A percentile compares a stretch with the other conserved stretches of the same genome.
Evolutionary conservation across 75 land plant genomes (phyloP).

Genomic region (Selaginella tamariscina): DNA sequence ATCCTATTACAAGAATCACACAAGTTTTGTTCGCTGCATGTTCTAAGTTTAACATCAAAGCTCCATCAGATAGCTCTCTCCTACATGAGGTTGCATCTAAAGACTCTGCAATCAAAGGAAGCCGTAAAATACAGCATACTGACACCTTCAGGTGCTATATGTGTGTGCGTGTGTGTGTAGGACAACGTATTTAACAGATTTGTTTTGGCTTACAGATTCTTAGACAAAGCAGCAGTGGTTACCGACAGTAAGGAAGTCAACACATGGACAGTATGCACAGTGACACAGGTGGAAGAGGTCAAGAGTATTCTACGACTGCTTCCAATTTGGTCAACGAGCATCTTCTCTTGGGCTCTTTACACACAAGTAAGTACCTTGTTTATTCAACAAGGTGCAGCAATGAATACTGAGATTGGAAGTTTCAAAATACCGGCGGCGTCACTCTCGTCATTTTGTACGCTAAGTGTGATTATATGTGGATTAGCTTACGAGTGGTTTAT

Average conservation of each 20-base stretch:
- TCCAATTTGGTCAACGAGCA: constrained; percentile 5
- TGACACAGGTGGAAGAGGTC: constrained; percentile 11
- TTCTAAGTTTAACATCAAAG: neutral
- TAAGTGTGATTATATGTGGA: neutral
- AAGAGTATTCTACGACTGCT: neutral
- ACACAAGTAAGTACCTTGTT: constrained; percentile 11
- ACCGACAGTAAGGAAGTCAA: neutral
- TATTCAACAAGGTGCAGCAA: constrained; percentile 4
- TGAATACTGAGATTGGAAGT: neutral
- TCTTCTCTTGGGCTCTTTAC: neutral
- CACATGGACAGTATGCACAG: constrained; percentile 1
- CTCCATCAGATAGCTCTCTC: neutral
- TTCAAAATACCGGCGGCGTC: constrained; percentile 3
- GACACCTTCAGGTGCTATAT: neutral
- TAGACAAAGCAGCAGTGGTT: constrained; percentile 5
- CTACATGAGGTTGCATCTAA: constrained; percentile 4
- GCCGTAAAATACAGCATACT: neutral
- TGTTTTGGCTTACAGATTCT: neutral
- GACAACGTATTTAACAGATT: no score
- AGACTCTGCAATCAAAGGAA: neutral
- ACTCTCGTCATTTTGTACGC: neutral
- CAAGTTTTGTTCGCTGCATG: constrained; percentile 20
- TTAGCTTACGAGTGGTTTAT: neutral
- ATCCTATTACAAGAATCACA: constrained; percentile 11
- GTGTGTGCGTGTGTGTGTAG: no score